Conservation (phyloP, 129 eudicot species). For the Erigeron canadensis region DNA sequence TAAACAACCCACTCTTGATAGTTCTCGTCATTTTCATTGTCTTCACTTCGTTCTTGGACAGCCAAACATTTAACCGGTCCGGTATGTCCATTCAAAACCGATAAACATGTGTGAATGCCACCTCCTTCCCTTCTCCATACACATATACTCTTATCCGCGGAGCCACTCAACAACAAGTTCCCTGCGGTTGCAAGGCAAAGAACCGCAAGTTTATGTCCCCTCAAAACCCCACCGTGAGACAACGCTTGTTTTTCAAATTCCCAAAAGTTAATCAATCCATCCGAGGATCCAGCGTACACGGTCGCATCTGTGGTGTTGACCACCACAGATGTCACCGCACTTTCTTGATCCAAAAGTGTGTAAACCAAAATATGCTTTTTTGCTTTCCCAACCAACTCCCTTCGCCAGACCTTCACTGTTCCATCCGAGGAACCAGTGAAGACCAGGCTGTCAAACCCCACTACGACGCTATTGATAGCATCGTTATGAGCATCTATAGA, state of each 20-base stretch:
- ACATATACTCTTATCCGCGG: slow-evolving; percentile 78
- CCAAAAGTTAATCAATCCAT: slow-evolving; percentile 70
- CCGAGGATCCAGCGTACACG: slow-evolving; percentile 61
- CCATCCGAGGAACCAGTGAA: slow-evolving; percentile 96
- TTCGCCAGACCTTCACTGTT: slow-evolving; percentile 83
- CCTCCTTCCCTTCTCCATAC: slow-evolving; percentile 66
- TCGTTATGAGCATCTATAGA: slow-evolving; percentile 75
- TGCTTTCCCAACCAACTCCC: slow-evolving; percentile 53
- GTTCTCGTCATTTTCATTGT: background rate
- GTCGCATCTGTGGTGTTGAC: slow-evolving; percentile 28
- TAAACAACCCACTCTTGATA: slow-evolving; percentile 56
- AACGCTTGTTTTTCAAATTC: slow-evolving; percentile 49
- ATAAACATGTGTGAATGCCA: slow-evolving; percentile 56
- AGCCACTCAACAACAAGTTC: slow-evolving; percentile 67
- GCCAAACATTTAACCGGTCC: slow-evolving; percentile 85
- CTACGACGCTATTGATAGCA: slow-evolving; percentile 63
- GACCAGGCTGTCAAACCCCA: slow-evolving; percentile 53
- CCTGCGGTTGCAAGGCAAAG: slow-evolving; percentile 65
- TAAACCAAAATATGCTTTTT: slow-evolving; percentile 44
- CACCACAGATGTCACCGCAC: slow-evolving; percentile 67
- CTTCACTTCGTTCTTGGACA: slow-evolving; percentile 35
- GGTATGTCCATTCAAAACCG: slow-evolving; percentile 64
- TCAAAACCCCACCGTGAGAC: slow-evolving; percentile 56
- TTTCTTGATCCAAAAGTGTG: slow-evolving; percentile 54
- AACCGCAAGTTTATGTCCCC: slow-evolving; percentile 81